Evolutionary conservation across 2,329 filamentous ascomycete species (phyloP), one percentile per base, ranked within the genome.

Genomic region (Zalaria sp.): DNA sequence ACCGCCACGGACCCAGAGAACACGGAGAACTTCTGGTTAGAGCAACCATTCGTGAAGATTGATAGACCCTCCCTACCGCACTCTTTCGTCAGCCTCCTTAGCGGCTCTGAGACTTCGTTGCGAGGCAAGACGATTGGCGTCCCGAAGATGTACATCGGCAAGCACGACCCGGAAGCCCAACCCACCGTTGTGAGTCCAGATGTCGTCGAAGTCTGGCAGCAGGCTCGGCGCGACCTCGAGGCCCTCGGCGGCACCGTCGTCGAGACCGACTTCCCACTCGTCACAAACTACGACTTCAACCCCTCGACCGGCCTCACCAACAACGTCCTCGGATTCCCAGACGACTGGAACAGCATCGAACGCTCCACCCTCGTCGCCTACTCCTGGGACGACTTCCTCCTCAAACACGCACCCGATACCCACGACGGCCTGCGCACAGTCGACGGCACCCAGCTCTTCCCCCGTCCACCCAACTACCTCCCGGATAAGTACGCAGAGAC

Each of bases 21-120:
- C 0, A 40, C 47, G 3, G 65, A 69, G 1, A 72, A 77, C 45
- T 77, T 77, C 48, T 77, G 72, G 65, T 59, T 70, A 3, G 60
- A 67, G 10, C 73, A 78, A 43, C 55, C 53, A 0, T 63, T 64
- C 39, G 55, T 75, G 0, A 34, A 56, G 1, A 50, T 75, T 1
- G 62, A 65, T 1, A 52, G 54, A 7, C 48, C 56, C 4, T 47
- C 57, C 3, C 55, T 57, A 1, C 59, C 64, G 3, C 32, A 52
- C 3, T 49, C 51, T 1, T 59, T 60, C 18, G 60, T 58, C n/a
- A 52, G 53, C 3, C 46, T 72, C 1, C 49, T 51, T 7, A 40
- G 56, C 2, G 25, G 38, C 10, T 42, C 48, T 1, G 10, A 45
- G 3, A 45, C 47, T 3, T 57, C 64, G 0, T 49, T 75, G 1